These are phyloP conservation scores for Euphorbia lathyris DNA, from an alignment of 345 rosid species.

Conservation along the genomic window DNA sequence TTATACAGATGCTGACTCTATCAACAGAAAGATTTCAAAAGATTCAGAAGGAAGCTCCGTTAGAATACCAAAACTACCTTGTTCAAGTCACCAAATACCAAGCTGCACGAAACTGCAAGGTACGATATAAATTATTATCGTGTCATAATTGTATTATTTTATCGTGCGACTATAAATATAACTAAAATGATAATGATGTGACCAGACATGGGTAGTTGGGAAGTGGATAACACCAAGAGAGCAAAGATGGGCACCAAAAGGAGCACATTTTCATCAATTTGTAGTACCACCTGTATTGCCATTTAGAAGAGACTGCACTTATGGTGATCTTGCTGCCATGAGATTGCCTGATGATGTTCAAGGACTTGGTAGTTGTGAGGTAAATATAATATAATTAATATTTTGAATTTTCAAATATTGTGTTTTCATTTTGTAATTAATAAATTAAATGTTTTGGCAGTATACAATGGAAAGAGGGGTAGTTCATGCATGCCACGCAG, in stretches of 20 bases:
- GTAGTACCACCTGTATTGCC: slow-evolving; percentile 86
- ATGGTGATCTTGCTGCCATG: slow-evolving; percentile 99
- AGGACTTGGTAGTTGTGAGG: slow-evolving; percentile 95
- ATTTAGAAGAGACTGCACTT: slow-evolving; percentile 80
- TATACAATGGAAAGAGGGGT: slow-evolving; percentile 96
- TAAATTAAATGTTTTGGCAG: too few relatives aligned
- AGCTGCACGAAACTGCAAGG: slow-evolving; percentile 88
- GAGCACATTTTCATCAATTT: slow-evolving; percentile 94
- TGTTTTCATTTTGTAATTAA: too few relatives aligned
- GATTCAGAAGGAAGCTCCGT: slow-evolving; percentile 81
- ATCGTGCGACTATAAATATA: too few relatives aligned
- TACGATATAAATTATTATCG: slow-evolving; percentile 8
- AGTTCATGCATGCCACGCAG: slow-evolving; percentile 98
- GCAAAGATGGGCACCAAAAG: slow-evolving; percentile 93
- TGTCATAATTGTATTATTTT: too few relatives aligned
- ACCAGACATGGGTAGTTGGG: slow-evolving; percentile 99
- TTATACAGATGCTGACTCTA: slow-evolving; percentile 74
- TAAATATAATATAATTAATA: too few relatives aligned
- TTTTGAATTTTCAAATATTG: too few relatives aligned
- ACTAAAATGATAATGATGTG: too few relatives aligned
- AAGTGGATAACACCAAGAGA: slow-evolving; percentile 90
- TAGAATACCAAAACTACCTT: slow-evolving; percentile 66
- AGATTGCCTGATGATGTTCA: slow-evolving; percentile 75
- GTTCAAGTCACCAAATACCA: slow-evolving; percentile 95
- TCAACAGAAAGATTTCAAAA: slow-evolving; percentile 83